Evolutionary conservation across 2,329 filamentous ascomycete genomes (phyloP), one percentile per base, ranked within the genome.

Genomic region (Sphaerulina vaccinii): DNA sequence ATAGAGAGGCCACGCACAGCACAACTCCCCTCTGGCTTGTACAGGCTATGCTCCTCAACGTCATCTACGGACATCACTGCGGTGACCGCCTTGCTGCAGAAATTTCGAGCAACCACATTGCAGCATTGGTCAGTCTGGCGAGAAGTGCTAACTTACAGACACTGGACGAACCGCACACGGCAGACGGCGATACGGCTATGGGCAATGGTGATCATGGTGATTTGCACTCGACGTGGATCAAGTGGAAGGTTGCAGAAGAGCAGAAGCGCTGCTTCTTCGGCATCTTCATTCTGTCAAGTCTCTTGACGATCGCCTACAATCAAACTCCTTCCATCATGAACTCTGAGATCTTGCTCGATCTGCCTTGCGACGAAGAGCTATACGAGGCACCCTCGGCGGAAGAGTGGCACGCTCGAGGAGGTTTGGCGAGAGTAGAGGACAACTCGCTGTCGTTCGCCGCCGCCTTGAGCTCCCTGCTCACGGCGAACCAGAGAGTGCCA

Each of bases 11-110:
- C 8, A 54, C 59, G 11, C 60, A 60, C 11, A 73, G 77, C 10
- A 63, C 82, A 49, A 84, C 91, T 2, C 92, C 92, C 0, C 79
- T 96, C 35, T 97, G 92, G 91, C 79, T 99, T 21, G 90, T 97
- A 13, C 93, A 97, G 71, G 90, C 92, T 0, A 97, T 97, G 92
- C 77, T 97, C 7, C 79, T 99, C 44, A 97, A 96, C 67, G 88
- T 97, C 32, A 88, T 96, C 13, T 97, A 96, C 67, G 92, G 92
- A 11, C 89, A 96, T 70, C 95, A 95, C 61, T 95, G 90, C 68
- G 90, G 88, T 32, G 92, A 97, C 68, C 92, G 95, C 73, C 86
- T 84, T 48, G 87, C 90, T 18, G 90, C 88, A 54, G 90, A 96
- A 67, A 95, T 95, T 64, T 92, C 92, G 1, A 91, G 87, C 57